phyloP scores from a whole-genome alignment of 164 flowering plant species.

The Kingdonia uniflora region DNA sequence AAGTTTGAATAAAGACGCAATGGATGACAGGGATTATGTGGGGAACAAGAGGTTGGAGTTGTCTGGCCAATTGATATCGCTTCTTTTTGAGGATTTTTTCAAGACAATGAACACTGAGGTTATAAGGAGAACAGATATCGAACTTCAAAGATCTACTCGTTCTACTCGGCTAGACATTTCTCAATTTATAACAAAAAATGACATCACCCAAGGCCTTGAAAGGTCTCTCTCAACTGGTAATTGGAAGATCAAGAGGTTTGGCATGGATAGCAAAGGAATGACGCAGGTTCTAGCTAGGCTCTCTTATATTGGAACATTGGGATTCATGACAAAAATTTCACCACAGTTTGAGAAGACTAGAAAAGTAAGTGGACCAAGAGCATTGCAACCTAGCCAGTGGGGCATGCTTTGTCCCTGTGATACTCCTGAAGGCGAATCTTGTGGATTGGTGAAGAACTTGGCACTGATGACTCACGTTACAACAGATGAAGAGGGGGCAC shows the following conservation, averaged over 20 bases:
- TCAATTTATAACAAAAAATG: slow-evolving; percentile 19
- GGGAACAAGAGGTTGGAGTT: slow-evolving; percentile 95
- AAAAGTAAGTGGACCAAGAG: slow-evolving; percentile 99
- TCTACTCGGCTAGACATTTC: slow-evolving; percentile 44
- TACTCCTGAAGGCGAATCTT: slow-evolving; percentile 98
- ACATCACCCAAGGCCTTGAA: slow-evolving; percentile 61
- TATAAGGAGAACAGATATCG: slow-evolving; percentile 22
- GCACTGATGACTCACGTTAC: slow-evolving; percentile 98
- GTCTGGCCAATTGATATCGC: slow-evolving; percentile 79
- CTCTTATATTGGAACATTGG: slow-evolving; percentile 72
- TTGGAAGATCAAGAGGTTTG: slow-evolving; percentile 73
- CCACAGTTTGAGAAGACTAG: slow-evolving; percentile 96
- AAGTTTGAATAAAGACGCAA: slow-evolving; percentile 61
- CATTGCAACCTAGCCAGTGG: slow-evolving; percentile 99
- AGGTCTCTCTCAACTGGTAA: slow-evolving; percentile 90
- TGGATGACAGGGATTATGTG: slow-evolving; percentile 99
- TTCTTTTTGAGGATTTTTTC: slow-evolving; percentile 94
- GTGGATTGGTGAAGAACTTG: slow-evolving; percentile 93
- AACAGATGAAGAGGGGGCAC: slow-evolving; percentile 86
- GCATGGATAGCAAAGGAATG: slow-evolving; percentile 81
- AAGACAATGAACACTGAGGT: slow-evolving; percentile 61
- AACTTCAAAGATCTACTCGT: slow-evolving; percentile 31
- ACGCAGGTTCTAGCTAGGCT: slow-evolving; percentile 87
- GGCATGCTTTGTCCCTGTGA: slow-evolving; percentile 99
- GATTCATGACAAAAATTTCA: slow-evolving; percentile 66